These are phyloP conservation scores for Neoboletus brunneissimus DNA, from an alignment of 768 basidiomycete species.

Conservation along the genomic window DNA sequence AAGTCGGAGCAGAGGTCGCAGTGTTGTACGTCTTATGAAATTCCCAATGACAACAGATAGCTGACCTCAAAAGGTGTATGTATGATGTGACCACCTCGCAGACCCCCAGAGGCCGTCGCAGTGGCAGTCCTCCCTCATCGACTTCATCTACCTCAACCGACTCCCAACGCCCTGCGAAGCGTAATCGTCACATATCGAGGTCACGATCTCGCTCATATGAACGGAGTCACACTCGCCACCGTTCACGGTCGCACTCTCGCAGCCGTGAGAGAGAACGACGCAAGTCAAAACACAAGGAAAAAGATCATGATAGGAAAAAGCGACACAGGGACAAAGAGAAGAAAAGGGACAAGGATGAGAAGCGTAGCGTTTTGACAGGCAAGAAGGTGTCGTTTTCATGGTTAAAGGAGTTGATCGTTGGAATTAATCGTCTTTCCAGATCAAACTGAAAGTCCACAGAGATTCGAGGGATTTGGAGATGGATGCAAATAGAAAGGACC, in stretches of 20 bases:
- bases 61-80: constrained; percentile 28
- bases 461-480: constrained; percentile 54
- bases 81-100: constrained; percentile 13
- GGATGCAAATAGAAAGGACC: constrained; percentile 52
- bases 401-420: neutral
- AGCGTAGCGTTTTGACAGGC: constrained; percentile 56
- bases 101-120: constrained; percentile 21
- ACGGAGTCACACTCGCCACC: constrained; percentile 8
- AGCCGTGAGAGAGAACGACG: constrained; percentile 26
- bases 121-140: constrained; percentile 21
- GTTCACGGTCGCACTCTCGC: constrained; percentile 29
- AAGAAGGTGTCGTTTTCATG: constrained; percentile 46
- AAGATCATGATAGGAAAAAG: constrained; percentile 36
- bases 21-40: constrained; percentile 28
- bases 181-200: constrained; percentile 16
- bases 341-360: constrained; percentile 43
- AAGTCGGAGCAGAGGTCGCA: constrained; percentile 21
- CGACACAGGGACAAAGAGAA: constrained; percentile 36
- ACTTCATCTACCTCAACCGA: constrained; percentile 15
- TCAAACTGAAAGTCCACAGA: constrained; percentile 62
- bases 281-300: constrained; percentile 25
- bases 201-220: constrained; percentile 24
- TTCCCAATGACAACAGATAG: neutral
- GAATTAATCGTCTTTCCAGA: constrained; percentile 33
- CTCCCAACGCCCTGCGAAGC: constrained; percentile 14